Conservation (phyloP, 805 yeast species). For the Pichia kluyveri region DNA sequence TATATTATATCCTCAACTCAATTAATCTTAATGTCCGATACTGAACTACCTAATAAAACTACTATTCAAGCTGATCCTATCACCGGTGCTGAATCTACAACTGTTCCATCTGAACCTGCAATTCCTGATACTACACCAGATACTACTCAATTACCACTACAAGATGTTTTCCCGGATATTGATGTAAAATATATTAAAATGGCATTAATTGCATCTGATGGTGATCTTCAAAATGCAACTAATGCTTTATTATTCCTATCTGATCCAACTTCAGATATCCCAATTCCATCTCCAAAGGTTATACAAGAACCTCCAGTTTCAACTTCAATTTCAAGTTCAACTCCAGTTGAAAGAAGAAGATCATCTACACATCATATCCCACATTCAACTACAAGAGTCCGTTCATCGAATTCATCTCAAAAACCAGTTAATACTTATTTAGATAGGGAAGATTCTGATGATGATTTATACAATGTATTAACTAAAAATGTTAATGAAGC, state of each 20-base stretch:
- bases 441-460: constrained; percentile 29
- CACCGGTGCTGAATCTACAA: not conserved
- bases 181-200: constrained; percentile 69
- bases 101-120: too few species aligned
- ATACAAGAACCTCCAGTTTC: constrained; percentile 11
- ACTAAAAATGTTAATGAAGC: constrained; percentile 77
- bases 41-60: not conserved
- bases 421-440: not conserved
- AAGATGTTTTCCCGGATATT: constrained; percentile 76
- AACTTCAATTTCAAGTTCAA: constrained; percentile 11
- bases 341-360: too few species aligned
- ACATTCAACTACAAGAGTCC: too few species aligned
- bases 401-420: constrained; percentile 46
- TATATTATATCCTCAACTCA: too few species aligned
- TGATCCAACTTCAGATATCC: constrained; percentile 58
- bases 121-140: not conserved
- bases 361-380: constrained; percentile 1
- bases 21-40: too few species aligned
- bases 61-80: not conserved
- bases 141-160: not conserved
- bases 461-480: constrained; percentile 49
- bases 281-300: constrained; percentile 27
- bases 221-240: constrained; percentile 77
- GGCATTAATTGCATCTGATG: constrained; percentile 77
- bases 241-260: constrained; percentile 74